Base-by-base conservation (phyloP, 768 basidiomycete genomes). In the Trametes villosa region DNA sequence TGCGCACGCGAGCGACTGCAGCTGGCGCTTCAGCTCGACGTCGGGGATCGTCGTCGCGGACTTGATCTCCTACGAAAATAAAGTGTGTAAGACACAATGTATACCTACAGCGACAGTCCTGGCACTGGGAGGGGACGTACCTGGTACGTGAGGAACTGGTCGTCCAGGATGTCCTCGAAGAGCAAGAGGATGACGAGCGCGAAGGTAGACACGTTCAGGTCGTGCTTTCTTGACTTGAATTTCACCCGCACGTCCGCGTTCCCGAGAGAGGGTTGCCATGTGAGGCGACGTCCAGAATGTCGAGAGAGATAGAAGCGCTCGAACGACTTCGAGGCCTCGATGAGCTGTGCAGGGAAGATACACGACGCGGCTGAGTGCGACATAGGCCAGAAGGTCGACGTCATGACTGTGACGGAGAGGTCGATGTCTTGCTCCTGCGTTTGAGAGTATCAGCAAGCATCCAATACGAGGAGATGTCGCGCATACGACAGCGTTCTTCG, bases 301-400 rank as follows among this genome's bases (percentile, higher is more conserved):
- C 91, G 82, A 13, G 87, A 86, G 46, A 94, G 82, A 75, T 98
- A 99, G 74, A 92, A 98, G 50, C 83, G 82, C 70, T 97, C 91
- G 69, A 96, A 99, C 1, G 87, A 87, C 69, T 83, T 85, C 72
- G 84, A 85, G 0, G 88, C 81, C 63, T 81, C 81, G 22, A 83
- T 71, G 68, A 99, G 80, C 17, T 81, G 73, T 17, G 81, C 71
- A 0, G 94, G 87, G 40, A 98, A 77, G 5, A 77, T 85, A 67
- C 93, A 97, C 0, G 85, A 69, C 3, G 86, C 77, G 11, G 81
- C 74, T 3, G 83, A 80, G 60, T 88, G 83, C 2, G 88, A 80
- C 78, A 88, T 89, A 0, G 97, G 97, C 97, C 97, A 99, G 74
- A 92, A 93, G 4, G 95, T 96, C 1, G 96, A 92, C 0, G 97